Percentiles rank a stretch among this genome's conserved stretches.
Evolutionary conservation across 2,329 filamentous ascomycete genomes (phyloP).

Genomic region (Aspergillus glaucus): DNA sequence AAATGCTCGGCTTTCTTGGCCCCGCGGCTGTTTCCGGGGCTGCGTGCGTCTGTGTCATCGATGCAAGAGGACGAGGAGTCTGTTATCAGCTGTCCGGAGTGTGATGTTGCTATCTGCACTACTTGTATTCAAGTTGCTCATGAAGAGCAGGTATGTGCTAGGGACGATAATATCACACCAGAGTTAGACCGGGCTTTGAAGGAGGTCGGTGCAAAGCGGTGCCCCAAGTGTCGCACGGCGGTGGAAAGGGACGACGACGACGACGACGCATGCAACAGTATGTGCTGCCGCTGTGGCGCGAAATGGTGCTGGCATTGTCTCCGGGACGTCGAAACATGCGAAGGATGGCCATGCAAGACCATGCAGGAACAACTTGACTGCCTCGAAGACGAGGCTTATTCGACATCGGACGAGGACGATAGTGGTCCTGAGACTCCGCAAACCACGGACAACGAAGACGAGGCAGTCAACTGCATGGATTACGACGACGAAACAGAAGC

Average conservation of each 20-base stretch:
- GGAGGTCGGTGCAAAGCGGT: slow-evolving; percentile 44
- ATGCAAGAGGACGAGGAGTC: slow-evolving; percentile 15
- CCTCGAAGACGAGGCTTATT: background rate
- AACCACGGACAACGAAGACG: no score
- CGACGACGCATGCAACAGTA: slow-evolving; percentile 42
- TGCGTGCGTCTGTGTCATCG: background rate
- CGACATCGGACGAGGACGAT: background rate
- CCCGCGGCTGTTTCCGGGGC: slow-evolving; percentile 19
- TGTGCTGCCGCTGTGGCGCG: slow-evolving; percentile 45
- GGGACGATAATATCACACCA: slow-evolving; percentile 30
- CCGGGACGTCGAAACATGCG: slow-evolving; percentile 26
- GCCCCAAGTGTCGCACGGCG: slow-evolving; percentile 45
- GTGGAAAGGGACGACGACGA: slow-evolving; percentile 38
- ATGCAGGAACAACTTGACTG: background rate
- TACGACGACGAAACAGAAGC: no score
- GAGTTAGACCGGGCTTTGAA: slow-evolving; percentile 31
- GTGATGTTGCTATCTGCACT: slow-evolving; percentile 37
- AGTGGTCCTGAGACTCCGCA: no score
- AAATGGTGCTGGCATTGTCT: slow-evolving; percentile 47
- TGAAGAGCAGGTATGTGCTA: slow-evolving; percentile 15
- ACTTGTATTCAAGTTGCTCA: slow-evolving; percentile 41
- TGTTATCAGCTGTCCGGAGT: slow-evolving; percentile 35
- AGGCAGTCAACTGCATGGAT: no score
- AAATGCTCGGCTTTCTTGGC: slow-evolving; percentile 46
- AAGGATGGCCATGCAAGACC: slow-evolving; percentile 8